Percentiles rank a stretch among this genome's conserved stretches.
These are phyloP conservation scores for Aureobasidium lini DNA, from an alignment of 2,329 filamentous ascomycete genomes.

Conservation along the genomic window DNA sequence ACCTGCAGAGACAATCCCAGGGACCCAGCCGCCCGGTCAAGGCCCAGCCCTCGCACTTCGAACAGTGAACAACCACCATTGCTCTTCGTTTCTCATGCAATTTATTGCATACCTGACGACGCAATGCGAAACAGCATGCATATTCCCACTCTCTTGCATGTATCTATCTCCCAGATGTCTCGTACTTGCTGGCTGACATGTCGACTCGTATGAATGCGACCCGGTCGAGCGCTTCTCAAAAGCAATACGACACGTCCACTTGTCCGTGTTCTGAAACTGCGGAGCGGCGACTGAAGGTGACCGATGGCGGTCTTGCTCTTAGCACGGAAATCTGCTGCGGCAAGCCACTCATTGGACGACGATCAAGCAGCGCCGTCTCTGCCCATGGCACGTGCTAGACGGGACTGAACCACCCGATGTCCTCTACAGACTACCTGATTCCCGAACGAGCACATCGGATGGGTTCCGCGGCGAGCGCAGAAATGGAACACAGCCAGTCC, in stretches of 20 bases:
- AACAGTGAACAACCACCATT: not conserved
- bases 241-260: conserved; percentile 11
- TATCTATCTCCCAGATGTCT: not conserved
- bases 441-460: not conserved
- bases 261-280: conserved; percentile 12
- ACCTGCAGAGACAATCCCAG: conserved; percentile 12
- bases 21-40: conserved; percentile 12
- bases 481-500: not conserved
- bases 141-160: not conserved
- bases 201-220: not conserved
- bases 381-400: not conserved
- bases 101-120: not conserved
- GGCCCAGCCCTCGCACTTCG: not conserved
- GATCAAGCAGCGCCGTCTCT: not conserved
- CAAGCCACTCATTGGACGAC: not conserved
- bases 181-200: not conserved
- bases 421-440: not conserved
- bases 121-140: not conserved
- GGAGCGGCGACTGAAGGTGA: conserved; percentile 7
- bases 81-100: not conserved
- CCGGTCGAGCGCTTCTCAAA: not conserved
- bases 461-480: not conserved
- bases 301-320: not conserved
- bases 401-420: not conserved
- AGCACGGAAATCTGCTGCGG: not conserved